phyloP scores from a whole-genome alignment of 352 stramenopile genomes.

The Thraustotheca clavata region DNA sequence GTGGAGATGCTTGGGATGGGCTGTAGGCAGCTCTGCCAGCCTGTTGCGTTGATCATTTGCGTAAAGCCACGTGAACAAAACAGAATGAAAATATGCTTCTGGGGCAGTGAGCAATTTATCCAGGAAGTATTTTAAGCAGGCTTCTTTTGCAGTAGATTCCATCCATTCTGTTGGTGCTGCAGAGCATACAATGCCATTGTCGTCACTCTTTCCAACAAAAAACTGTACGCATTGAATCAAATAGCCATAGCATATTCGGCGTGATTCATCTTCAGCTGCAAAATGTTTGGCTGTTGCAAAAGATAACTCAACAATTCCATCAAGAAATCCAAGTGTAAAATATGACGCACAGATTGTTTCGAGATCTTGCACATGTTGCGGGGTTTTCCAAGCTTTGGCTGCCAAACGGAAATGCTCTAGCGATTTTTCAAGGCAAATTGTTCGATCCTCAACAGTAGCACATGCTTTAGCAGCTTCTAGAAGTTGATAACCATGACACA shows the following conservation, averaged over 20 bases:
- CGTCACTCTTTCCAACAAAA: background rate
- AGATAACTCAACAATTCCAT: constrained; percentile 77
- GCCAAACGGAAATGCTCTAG: constrained; percentile 72
- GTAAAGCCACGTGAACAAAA: constrained; percentile 80
- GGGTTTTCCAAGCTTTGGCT: constrained; percentile 80
- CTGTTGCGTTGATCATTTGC: constrained; percentile 30
- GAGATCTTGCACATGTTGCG: constrained; percentile 64
- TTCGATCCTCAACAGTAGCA: constrained; percentile 50
- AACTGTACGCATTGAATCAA: constrained; percentile 9
- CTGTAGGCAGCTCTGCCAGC: constrained; percentile 1
- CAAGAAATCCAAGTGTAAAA: constrained; percentile 66
- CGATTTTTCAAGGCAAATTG: constrained; percentile 56
- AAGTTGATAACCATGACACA: constrained; percentile 81
- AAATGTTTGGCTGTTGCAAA: constrained; percentile 76
- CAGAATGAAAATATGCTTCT: constrained; percentile 59
- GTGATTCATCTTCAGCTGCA: background rate
- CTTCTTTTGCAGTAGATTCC: background rate
- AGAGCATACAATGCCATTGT: background rate
- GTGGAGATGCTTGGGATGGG: constrained; percentile 41
- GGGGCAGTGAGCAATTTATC: constrained; percentile 44
- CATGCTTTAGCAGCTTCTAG: constrained; percentile 64
- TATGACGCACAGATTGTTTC: constrained; percentile 78
- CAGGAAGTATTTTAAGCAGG: background rate
- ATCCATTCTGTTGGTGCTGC: background rate
- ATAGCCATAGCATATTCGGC: constrained; percentile 34